Evolutionary conservation across 2,329 filamentous ascomycete genomes (phyloP), one percentile per base, ranked within the genome.

Genomic region (Fusarium sp.): DNA sequence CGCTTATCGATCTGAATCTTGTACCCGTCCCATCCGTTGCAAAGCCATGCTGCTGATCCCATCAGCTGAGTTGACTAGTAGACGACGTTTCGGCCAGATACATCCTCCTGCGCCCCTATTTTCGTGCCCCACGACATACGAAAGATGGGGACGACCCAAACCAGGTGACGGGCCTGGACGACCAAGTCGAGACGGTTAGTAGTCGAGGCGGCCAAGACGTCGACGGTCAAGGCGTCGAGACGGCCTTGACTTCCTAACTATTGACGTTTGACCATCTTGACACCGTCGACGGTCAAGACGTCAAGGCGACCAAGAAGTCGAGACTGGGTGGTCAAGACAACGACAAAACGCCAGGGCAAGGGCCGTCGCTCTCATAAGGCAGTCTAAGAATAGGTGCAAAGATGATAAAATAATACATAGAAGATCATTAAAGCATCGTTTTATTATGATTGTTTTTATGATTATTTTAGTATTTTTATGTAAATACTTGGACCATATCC

Each of bases 1-100:
- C 10, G 17, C 31, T 68, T 17, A 49, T 62, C 59, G 53, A 67
- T 55, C 66, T 71, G 55, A 53, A 67, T 64, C 59, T 73, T 33
- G 36, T 24, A 42, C 31, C 20, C 42, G 40, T 63, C 11, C 57
- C 42, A 36, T 38, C 36, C 24, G 14, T 38, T 4, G 17, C 22
- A 38, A 57, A 17, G 17, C 6, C 33, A 29, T 36, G 22, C 22
- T 27, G 33, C 51, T 51, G 33, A 57, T 57, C 53, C 33, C 24
- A 31, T 11, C 16, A 51, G 24, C 46, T 51, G 16, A 51, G 27
- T 16, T 20, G 53, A 36, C 9, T 8, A 2, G 20, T 24, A 17
- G n/a, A 46, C 16, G 31, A 51, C 11, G 16, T 17, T 29, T 31
- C 29, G 11, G 46, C 27, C 46, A 51, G 42, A 17, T 6, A 29